phyloP scores from a whole-genome alignment of 225 moss, liverwort and hornwort genomes.

The Physcomitrium patens region DNA sequence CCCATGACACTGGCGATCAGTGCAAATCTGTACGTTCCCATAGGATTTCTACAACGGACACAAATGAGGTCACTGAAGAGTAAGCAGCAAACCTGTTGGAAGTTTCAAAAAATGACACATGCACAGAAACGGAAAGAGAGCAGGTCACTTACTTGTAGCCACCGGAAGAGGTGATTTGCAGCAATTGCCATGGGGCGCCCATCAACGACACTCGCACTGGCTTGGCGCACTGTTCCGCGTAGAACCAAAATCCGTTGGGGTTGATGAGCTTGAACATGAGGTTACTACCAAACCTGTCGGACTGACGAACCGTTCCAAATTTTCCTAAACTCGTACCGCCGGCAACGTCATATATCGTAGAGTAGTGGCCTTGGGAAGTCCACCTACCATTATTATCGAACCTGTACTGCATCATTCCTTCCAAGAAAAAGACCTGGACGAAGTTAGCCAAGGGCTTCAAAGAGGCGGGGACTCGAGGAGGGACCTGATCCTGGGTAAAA shows the following conservation, averaged over 20 bases:
- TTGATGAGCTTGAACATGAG: constrained; percentile 36
- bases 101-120: not conserved
- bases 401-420: constrained; percentile 40
- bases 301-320: constrained; percentile 24
- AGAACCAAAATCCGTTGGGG: constrained; percentile 47
- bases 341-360: constrained; percentile 36
- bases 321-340: constrained; percentile 37
- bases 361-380: constrained; percentile 26
- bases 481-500: constrained; percentile 38
- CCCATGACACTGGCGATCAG: constrained; percentile 27
- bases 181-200: constrained; percentile 40
- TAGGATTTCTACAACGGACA: constrained; percentile 23
- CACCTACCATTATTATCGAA: constrained; percentile 28
- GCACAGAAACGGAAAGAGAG: not conserved
- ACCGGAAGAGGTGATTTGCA: constrained; percentile 20
- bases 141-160: constrained; percentile 39
- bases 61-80: not conserved
- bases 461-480: constrained; percentile 19
- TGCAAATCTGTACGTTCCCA: constrained; percentile 26
- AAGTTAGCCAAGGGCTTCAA: constrained; percentile 18
- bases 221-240: constrained; percentile 26
- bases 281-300: constrained; percentile 13
- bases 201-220: constrained; percentile 31
- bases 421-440: constrained; percentile 38
- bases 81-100: too few relatives aligned